Evolutionary conservation across 2,329 filamentous ascomycete species (phyloP).

Genomic region (Penicillium sp.): DNA sequence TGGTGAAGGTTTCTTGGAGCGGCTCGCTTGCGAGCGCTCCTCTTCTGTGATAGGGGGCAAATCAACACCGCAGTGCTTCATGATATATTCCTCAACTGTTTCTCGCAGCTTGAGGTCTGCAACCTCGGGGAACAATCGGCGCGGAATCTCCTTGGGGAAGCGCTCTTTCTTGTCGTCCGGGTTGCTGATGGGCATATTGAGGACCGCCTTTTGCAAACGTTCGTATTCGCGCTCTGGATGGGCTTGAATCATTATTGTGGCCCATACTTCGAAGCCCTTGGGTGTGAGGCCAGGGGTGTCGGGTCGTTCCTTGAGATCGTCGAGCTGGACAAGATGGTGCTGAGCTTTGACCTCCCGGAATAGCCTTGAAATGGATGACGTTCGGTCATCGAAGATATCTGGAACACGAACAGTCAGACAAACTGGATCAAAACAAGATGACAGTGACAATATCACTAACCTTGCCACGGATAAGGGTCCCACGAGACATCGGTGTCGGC

Average conservation of each 20-base stretch:
- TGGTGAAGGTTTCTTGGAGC: slow-evolving; percentile 26
- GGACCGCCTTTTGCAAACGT: slow-evolving; percentile 68
- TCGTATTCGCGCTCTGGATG: slow-evolving; percentile 75
- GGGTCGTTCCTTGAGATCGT: slow-evolving; percentile 54
- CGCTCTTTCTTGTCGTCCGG: slow-evolving; percentile 67
- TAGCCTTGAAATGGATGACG: slow-evolving; percentile 59
- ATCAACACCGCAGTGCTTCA: slow-evolving; percentile 53
- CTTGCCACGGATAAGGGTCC: slow-evolving; percentile 70
- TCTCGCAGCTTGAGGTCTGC: slow-evolving; percentile 61
- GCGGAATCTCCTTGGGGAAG: slow-evolving; percentile 76
- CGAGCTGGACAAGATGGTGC: slow-evolving; percentile 64
- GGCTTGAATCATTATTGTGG: slow-evolving; percentile 70
- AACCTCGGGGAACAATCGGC: slow-evolving; percentile 67
- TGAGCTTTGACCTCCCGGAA: slow-evolving; percentile 58
- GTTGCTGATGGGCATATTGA: slow-evolving; percentile 70
- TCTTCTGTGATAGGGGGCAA: slow-evolving; percentile 45
- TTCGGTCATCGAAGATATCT: slow-evolving; percentile 59
- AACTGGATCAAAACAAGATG: not conserved
- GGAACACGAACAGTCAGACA: slow-evolving; percentile 11
- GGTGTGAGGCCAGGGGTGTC: slow-evolving; percentile 67
- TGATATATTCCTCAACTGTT: slow-evolving; percentile 62
- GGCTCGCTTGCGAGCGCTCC: slow-evolving; percentile 38
- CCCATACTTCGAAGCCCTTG: slow-evolving; percentile 70
- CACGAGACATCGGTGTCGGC: slow-evolving; percentile 62
- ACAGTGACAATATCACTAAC: slow-evolving; percentile 41